Evolutionary conservation across 441 rosid genomes (phyloP).

Genomic region (Metrosideros polymorpha): DNA sequence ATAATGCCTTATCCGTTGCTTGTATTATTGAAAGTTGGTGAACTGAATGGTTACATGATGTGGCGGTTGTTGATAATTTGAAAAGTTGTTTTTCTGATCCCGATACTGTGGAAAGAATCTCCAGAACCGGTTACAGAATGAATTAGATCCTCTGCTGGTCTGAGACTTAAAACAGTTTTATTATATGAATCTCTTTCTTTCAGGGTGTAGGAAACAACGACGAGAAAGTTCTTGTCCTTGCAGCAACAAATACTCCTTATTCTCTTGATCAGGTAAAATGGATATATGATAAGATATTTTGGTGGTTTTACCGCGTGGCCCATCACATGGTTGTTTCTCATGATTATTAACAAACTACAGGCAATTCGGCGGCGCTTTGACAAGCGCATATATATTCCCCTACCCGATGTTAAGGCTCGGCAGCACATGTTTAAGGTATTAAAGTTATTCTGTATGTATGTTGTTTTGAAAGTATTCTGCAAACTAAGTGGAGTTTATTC

Average conservation of each 20-base stretch:
- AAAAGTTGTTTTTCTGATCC: not conserved
- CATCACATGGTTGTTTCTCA: conserved; percentile 15
- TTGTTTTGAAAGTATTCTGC: not conserved
- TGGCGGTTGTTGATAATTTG: not conserved
- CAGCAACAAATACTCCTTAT: conserved; percentile 97
- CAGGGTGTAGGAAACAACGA: conserved; percentile 97
- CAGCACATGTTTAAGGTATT: conserved; percentile 95
- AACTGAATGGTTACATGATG: not conserved
- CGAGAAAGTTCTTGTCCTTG: conserved; percentile 96
- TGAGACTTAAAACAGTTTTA: not conserved
- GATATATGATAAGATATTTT: not conserved
- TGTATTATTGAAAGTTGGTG: not conserved
- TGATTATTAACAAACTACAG: conserved; percentile 34
- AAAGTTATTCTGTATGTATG: not conserved
- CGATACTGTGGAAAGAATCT: not conserved
- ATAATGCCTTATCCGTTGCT: not conserved
- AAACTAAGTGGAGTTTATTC: not conserved
- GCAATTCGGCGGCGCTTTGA: conserved; percentile 97
- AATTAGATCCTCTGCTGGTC: not conserved
- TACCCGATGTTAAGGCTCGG: conserved; percentile 92
- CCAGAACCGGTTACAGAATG: not conserved
- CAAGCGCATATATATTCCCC: conserved; percentile 98
- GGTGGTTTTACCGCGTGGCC: not conserved
- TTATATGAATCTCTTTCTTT: not conserved
- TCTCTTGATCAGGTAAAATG: conserved; percentile 80